phyloP scores from a whole-genome alignment of 2,329 filamentous ascomycete species.

The Xylariaceae sp. region DNA sequence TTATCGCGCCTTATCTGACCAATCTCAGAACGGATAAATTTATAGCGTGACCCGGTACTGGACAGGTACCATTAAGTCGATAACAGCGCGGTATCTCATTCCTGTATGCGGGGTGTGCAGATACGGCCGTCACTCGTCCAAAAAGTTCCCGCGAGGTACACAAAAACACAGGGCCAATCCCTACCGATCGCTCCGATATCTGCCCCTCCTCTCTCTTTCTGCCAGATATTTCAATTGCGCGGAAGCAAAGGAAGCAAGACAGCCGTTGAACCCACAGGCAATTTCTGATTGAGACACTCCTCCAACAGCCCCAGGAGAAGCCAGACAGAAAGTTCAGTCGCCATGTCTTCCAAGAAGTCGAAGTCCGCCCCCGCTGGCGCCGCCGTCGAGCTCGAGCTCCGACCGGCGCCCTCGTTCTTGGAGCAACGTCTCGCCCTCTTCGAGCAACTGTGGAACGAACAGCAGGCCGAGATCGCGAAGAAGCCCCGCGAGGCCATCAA shows the following conservation, averaged over 20 bases:
- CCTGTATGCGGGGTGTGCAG: not conserved
- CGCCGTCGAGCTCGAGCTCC: slow-evolving; percentile 15
- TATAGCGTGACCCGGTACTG: not conserved
- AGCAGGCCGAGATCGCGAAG: slow-evolving; percentile 34
- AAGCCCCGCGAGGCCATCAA: slow-evolving; percentile 70
- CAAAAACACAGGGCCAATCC: not conserved
- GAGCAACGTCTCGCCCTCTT: slow-evolving; percentile 59
- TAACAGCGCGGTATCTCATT: not conserved
- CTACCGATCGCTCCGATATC: not conserved
- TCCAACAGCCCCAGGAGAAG: not conserved
- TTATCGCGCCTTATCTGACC: not conserved
- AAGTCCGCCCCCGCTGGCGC: slow-evolving; percentile 16
- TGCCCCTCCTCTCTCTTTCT: slow-evolving; percentile 11
- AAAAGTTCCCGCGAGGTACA: not conserved
- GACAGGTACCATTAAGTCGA: not conserved
- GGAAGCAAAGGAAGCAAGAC: not conserved
- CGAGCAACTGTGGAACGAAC: slow-evolving; percentile 18
- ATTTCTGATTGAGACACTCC: slow-evolving; percentile 2
- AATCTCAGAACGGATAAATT: not conserved
- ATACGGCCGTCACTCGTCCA: not conserved
- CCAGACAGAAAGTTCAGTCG: not conserved
- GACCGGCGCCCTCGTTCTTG: slow-evolving; percentile 51
- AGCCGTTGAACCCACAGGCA: not conserved
- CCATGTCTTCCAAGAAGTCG: slow-evolving; percentile 19
- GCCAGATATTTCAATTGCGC: slow-evolving; percentile 4